Percentiles rank a stretch among this genome's conserved stretches.
Conservation (phyloP, 2,329 filamentous ascomycete genomes). For the Aspergillus sclerotialis region DNA sequence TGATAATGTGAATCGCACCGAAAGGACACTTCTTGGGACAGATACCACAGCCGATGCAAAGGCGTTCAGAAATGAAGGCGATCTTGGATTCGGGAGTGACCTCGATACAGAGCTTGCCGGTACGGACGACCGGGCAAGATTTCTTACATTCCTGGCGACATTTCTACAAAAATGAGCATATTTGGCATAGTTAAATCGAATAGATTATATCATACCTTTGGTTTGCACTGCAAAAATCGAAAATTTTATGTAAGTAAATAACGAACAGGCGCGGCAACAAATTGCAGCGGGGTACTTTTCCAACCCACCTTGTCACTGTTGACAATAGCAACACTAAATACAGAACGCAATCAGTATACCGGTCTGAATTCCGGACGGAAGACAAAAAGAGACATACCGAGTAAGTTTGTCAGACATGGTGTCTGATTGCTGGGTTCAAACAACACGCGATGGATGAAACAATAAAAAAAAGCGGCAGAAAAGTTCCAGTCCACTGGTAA, state of each 20-base stretch:
- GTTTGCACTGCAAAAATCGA: slow-evolving; percentile 62
- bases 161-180: slow-evolving; percentile 57
- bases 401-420: slow-evolving; percentile 91
- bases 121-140: slow-evolving; percentile 92
- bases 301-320: slow-evolving; percentile 87
- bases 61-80: slow-evolving; percentile 92
- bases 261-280: slow-evolving; percentile 30
- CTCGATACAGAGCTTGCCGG: slow-evolving; percentile 96
- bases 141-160: slow-evolving; percentile 99
- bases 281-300: slow-evolving; percentile 24
- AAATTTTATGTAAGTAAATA: slow-evolving; percentile 34
- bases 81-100: slow-evolving; percentile 83
- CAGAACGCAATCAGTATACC: slow-evolving; percentile 12
- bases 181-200: neutral
- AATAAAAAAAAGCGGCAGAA: slow-evolving; percentile 2
- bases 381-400: slow-evolving; percentile 56
- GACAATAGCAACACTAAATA: slow-evolving; percentile 87
- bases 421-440: slow-evolving; percentile 19
- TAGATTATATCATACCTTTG: slow-evolving; percentile 54
- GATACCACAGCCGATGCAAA: slow-evolving; percentile 98
- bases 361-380: slow-evolving; percentile 5
- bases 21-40: slow-evolving; percentile 99
- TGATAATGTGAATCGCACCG: slow-evolving; percentile 99
- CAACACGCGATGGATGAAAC: slow-evolving; percentile 1
- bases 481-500: neutral